phyloP scores from a whole-genome alignment of 148 eudicot species.

The Silene conica region DNA sequence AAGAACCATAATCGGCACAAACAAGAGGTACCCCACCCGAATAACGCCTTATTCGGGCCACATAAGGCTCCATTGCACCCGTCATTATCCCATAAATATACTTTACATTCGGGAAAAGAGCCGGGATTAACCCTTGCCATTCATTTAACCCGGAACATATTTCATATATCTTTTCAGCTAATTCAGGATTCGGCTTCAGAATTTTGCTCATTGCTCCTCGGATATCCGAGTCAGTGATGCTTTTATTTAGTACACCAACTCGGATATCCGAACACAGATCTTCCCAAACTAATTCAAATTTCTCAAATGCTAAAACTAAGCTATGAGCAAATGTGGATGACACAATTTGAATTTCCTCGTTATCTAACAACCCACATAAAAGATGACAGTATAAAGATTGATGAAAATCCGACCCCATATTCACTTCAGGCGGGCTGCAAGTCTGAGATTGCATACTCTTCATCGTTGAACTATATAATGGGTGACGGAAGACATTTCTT shows the following conservation, averaged over 20 bases:
- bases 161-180: constrained; percentile 46
- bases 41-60: constrained; percentile 67
- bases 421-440: constrained; percentile 79
- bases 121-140: constrained; percentile 75
- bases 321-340: constrained; percentile 81
- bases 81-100: constrained; percentile 87
- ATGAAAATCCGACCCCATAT: constrained; percentile 65
- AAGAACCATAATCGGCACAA: constrained; percentile 85
- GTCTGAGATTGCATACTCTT: constrained; percentile 52
- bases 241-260: constrained; percentile 40
- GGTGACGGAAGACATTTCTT: constrained; percentile 57
- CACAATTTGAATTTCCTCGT: constrained; percentile 53
- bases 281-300: constrained; percentile 63
- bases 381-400: constrained; percentile 91
- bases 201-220: constrained; percentile 48
- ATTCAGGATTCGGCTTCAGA: constrained; percentile 60
- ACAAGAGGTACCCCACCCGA: constrained; percentile 69
- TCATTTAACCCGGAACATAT: constrained; percentile 56
- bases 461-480: constrained; percentile 45
- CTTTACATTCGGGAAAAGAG: constrained; percentile 78
- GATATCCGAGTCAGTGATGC: constrained; percentile 43
- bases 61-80: constrained; percentile 92
- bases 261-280: constrained; percentile 63
- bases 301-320: constrained; percentile 69
- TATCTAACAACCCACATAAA: constrained; percentile 55